Base-by-base conservation (phyloP, 1,284 basidiomycete species). In the Austroboletus novae-zelandiae region DNA sequence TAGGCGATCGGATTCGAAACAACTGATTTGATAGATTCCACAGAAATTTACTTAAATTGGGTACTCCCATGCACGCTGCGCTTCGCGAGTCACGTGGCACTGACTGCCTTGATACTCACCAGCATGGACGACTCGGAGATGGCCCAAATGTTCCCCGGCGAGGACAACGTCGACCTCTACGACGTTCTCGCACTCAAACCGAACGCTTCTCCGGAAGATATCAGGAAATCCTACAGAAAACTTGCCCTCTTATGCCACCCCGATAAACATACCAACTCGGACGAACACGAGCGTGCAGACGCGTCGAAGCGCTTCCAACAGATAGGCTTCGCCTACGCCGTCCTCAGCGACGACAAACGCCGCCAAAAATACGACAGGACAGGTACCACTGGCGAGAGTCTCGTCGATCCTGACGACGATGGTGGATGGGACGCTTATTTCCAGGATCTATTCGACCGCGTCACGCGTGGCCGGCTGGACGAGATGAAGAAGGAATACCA, bases 371-470 rank as follows among this genome's bases (percentile, higher is more conserved):
- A 95, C 61, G 92, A 96, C 61, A 73, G 73, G 49, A 94, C 89
- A 1, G 94, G 94, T 13, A 80, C 79, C 57, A 95, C 94, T 5
- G 84, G 86, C 58, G 92, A 96, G 62, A 79, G 79, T 11, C 77
- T 86, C 43, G 64, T 86, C 44, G 81, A 73, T 15, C 79, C 79
- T n/a, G 90, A 81, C 6, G 91, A 91, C 57, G 88, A 83, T 14
- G 65, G 64, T 52, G 91, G 92, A 5, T 98, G 94, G 94, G 91
- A 93, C 58, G 80, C 87, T 15, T 98, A 98, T 71, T 98, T 97
- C 62, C 85, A 88, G 64, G 86, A 88, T 50, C 71, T 97, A 59
- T 97, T 93, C 57, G 88, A 95, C 59, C 77, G 83, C 41, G 89
- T 96, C 17, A 95, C 91, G 49, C 82, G 84, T 57, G 84, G 83